Base-by-base conservation (phyloP, 208 protist species). In the Wallacemonas rigidus region DNA sequence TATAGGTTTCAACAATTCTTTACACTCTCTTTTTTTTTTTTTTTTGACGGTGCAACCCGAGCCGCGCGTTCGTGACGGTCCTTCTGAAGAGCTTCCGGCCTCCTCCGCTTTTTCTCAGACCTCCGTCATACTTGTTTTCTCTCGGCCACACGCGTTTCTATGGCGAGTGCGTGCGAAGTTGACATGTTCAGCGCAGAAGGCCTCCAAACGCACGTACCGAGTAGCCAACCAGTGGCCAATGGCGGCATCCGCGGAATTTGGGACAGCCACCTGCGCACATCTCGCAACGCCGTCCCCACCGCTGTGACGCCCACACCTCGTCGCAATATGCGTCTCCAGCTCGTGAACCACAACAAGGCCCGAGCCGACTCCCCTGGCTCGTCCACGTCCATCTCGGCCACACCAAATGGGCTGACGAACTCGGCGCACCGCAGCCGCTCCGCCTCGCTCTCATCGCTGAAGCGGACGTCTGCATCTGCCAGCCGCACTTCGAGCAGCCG, bases 191-290 rank as follows among this genome's bases (percentile, higher is more conserved):
- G 17, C 43, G 26, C 43, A 4, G 50, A 51, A 15, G 43, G 51
- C 14, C 43, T 39, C 41, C 44, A 43, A 1, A n/a, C 50, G 12
- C 44, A 58, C 36, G n/a, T 36, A 5, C 44, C 68, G 3, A 54
- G 54, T 47, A 45, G 47, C 48, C 45, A 7, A 61, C 11, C 60
- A 4, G 41, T 65, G n/a, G 58, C 3, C 72, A 60, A 17, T 47
- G 47, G 40, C 11, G 72, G 65, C 50, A 73, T 82, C 26, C 77
- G 77, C 44, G 62, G 62, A 54, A 15, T 82, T 39, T 82, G 77
- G 74, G 64, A 77, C 48, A 79, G 74, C 40, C 69, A 72, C 36
- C 67, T 89, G 43, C 80, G 74, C 40, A 62, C 15, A 38, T 55
- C 72, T 7, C 63, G 71, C n/a, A 14, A 0, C 64, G 1, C 51